These are phyloP conservation scores for Trypanosoma brucei DNA, from an alignment of 208 protist species.

Conservation along the genomic window DNA sequence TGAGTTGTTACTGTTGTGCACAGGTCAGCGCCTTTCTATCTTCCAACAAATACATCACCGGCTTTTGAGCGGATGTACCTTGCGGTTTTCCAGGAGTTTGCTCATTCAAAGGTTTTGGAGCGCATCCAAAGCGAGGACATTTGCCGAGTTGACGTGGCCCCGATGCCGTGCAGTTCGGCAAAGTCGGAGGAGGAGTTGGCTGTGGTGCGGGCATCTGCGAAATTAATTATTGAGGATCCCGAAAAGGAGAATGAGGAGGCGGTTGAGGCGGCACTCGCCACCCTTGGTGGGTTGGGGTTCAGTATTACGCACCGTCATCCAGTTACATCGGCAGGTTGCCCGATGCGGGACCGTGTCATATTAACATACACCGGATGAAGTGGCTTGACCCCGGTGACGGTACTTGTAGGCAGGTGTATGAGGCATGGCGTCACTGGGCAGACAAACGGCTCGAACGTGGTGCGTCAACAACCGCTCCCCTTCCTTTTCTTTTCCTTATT, in stretches of 20 bases:
- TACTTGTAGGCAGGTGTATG: not conserved
- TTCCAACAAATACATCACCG: no score
- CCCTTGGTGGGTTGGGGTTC: slow-evolving; percentile 61
- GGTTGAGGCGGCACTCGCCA: slow-evolving; percentile 41
- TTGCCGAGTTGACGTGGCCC: slow-evolving; percentile 60
- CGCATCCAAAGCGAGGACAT: slow-evolving; percentile 41
- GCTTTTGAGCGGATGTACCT: slow-evolving; percentile 35
- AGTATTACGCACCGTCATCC: slow-evolving; percentile 50
- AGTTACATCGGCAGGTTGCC: slow-evolving; percentile 63
- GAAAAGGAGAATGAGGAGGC: slow-evolving; percentile 27
- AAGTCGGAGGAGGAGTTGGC: slow-evolving; percentile 48
- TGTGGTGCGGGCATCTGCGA: slow-evolving; percentile 67
- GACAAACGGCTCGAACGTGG: no score
- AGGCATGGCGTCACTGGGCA: not conserved
- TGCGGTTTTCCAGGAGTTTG: slow-evolving; percentile 81
- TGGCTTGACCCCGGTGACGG: not conserved
- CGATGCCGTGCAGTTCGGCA: slow-evolving; percentile 27
- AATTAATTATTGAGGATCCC: slow-evolving; percentile 61
- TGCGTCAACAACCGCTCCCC: no score
- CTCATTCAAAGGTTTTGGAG: slow-evolving; percentile 63
- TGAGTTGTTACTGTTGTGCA: no score
- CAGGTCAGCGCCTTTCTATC: no score
- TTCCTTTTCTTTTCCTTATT: no score
- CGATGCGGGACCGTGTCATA: slow-evolving; percentile 81
- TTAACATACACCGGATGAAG: slow-evolving; percentile 41